Evolutionary conservation across 2,329 filamentous ascomycete genomes (phyloP).

Genomic region (Cladosporium sp.): DNA sequence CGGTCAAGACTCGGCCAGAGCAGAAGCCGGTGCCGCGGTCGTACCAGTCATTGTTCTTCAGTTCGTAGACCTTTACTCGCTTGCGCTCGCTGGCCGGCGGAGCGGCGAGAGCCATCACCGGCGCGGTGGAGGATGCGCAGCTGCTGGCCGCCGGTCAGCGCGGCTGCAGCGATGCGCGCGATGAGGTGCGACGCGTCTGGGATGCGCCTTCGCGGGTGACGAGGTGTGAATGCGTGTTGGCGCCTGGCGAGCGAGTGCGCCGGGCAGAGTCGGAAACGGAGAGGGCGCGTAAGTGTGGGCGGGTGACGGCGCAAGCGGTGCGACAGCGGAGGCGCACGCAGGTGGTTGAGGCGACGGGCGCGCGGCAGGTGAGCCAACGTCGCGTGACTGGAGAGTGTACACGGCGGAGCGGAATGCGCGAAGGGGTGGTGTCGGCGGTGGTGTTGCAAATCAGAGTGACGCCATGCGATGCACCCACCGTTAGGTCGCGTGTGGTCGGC

Average conservation of each 20-base stretch:
- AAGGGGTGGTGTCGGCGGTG: background rate
- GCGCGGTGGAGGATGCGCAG: conserved; percentile 8
- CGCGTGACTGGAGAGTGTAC: background rate
- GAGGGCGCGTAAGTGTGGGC: background rate
- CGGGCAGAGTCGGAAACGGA: conserved; percentile 4
- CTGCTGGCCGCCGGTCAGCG: background rate
- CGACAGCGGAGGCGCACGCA: conserved; percentile 5
- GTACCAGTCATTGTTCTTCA: conserved; percentile 98
- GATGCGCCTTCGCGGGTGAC: background rate
- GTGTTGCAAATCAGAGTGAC: background rate
- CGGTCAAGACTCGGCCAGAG: conserved; percentile 63
- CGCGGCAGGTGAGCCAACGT: background rate
- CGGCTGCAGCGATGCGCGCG: conserved; percentile 2
- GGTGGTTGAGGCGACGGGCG: background rate
- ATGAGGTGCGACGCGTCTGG: conserved; percentile 2
- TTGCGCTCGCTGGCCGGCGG: conserved; percentile 42
- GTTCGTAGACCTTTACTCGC: conserved; percentile 96
- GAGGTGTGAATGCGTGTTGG: background rate
- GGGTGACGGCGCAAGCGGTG: conserved; percentile 7
- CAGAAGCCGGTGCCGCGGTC: conserved; percentile 96
- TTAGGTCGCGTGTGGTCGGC: background rate
- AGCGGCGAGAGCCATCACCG: conserved; percentile 28
- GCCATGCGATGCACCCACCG: background rate
- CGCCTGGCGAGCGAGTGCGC: background rate
- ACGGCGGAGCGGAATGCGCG: background rate